A percentile compares a stretch with the other conserved stretches of the same genome.
Evolutionary conservation across 768 basidiomycete genomes (phyloP).

Genomic region (Arthromyces matolae): DNA sequence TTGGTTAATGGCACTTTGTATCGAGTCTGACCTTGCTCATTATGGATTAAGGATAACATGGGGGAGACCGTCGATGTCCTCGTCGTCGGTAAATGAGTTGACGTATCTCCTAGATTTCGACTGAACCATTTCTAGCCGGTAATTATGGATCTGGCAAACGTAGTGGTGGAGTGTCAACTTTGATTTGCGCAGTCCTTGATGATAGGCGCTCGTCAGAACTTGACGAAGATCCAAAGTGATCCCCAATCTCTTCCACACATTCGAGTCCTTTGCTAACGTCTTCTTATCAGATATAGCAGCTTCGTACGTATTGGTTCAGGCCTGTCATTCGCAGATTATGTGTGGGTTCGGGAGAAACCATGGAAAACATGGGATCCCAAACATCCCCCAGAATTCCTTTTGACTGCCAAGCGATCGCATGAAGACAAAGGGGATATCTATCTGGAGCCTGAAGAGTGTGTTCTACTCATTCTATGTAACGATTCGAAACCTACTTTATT

Average conservation of each 20-base stretch:
- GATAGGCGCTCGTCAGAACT: constrained; percentile 54
- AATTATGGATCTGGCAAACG: constrained; percentile 87
- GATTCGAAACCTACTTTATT: not conserved
- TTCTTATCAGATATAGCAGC: constrained; percentile 61
- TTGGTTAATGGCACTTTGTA: no score
- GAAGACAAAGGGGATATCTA: constrained; percentile 91
- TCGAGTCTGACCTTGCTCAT: no score
- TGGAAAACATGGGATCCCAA: constrained; percentile 82
- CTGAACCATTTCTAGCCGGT: constrained; percentile 53
- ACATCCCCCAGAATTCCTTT: constrained; percentile 65
- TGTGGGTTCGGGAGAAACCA: constrained; percentile 76
- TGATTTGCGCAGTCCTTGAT: constrained; percentile 87
- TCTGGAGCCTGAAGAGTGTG: constrained; percentile 84
- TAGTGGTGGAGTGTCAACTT: constrained; percentile 83
- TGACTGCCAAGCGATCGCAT: constrained; percentile 52
- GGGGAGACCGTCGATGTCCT: constrained; percentile 91
- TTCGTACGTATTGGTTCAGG: constrained; percentile 93
- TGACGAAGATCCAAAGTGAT: constrained; percentile 64
- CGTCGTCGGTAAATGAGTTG: constrained; percentile 74
- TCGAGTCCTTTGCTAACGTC: constrained; percentile 1
- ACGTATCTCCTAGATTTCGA: no score
- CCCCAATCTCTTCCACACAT: no score
- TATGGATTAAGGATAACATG: constrained; percentile 70
- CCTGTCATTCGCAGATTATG: constrained; percentile 79
- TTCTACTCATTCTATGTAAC: not conserved